Evolutionary conservation across 2,329 filamentous ascomycete species (phyloP), one percentile per base, ranked within the genome.

Genomic region (Fusarium sp.): DNA sequence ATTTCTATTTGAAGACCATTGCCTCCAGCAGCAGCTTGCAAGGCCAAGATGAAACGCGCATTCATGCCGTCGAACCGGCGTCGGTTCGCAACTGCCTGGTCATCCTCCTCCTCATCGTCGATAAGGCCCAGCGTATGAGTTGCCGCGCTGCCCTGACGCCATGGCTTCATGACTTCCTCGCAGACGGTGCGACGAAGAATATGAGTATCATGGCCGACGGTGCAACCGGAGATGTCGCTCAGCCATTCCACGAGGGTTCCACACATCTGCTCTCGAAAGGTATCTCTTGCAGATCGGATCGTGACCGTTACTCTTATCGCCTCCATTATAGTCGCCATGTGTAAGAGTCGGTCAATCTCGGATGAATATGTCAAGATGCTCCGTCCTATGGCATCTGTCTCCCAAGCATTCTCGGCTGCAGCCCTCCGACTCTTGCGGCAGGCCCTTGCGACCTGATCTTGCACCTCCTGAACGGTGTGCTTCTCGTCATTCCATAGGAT

Each of bases 401-500:
- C 95, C 78, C 95, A 92, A 1, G 97, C 97, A 77, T 94, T 93
- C 54, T 89, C 85, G 22, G 91, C 85, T 4, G 94, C 96, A 71
- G 94, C 93, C 6, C 86, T 87, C 69, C 88, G 86, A 8, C 91
- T 90, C 74, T 94, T 92, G 70, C 90, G 90, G 85, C 97, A 99
- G 59, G 97, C 97, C 73, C 96, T 90, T 4, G 94, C 93, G 25
- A 99, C 94, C 81, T 98, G 96, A 66, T 97, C 91, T 75, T 92
- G 89, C 7, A 99, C 96, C 81, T 99, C 97, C 56, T 92, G 90
- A 50, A 98, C 92, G 0, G 97, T 99, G 81, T 99, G 97, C 83
- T 99, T 99, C 84, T 99, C 97, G 74, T 99, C 97, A 78, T 99
- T 99, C 97, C 97, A 99, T 6, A 99, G 86, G 17, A 98, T 86